These are phyloP conservation scores for Neurospora sp. DNA, from an alignment of 495 filamentous ascomycete species.

Conservation along the genomic window DNA sequence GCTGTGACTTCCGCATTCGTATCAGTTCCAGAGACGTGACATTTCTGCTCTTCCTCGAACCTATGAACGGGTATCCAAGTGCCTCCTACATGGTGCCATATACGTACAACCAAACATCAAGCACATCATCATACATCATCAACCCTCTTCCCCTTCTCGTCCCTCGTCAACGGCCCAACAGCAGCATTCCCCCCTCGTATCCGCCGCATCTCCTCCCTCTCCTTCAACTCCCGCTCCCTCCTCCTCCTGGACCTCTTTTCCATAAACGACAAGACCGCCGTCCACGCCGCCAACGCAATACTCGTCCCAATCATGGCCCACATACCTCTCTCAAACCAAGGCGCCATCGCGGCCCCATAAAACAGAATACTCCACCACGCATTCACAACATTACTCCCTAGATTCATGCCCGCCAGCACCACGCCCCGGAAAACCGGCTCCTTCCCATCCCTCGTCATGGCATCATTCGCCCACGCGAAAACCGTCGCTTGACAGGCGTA, in stretches of 20 bases:
- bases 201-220: background rate
- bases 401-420: conserved; percentile 48
- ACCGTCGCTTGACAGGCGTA: conserved; percentile 53
- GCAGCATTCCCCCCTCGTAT: background rate
- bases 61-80: background rate
- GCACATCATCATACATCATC: background rate
- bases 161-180: background rate
- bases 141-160: background rate
- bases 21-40: background rate
- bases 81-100: background rate
- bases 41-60: background rate
- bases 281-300: conserved; percentile 42
- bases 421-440: conserved; percentile 37
- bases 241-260: conserved; percentile 23
- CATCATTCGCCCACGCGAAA: conserved; percentile 54
- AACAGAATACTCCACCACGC: conserved; percentile 58
- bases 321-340: conserved; percentile 48
- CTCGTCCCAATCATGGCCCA: conserved; percentile 49
- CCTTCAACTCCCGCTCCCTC: background rate
- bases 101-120: background rate
- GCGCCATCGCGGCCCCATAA: conserved; percentile 47
- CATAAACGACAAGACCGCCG: conserved; percentile 33
- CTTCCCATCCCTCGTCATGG: conserved; percentile 28
- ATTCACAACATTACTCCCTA: conserved; percentile 47
- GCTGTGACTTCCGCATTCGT: background rate